Evolutionary conservation across 805 yeast genomes (phyloP), one percentile per base, ranked within the genome.

Genomic region (Ascoidea rubescens): DNA sequence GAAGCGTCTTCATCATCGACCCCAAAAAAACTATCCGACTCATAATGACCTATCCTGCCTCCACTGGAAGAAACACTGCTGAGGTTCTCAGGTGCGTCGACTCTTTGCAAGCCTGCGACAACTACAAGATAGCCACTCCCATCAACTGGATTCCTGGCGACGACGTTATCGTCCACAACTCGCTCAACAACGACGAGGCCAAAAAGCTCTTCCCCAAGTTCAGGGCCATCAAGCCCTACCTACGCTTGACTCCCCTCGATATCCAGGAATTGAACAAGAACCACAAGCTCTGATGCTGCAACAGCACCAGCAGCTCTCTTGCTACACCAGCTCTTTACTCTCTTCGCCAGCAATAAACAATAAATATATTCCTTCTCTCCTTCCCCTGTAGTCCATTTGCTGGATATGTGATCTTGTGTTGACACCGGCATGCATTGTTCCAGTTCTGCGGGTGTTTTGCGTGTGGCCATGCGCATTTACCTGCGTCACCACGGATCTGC

Each of bases 21-120:
- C 86, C 87, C 53, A 64, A 69, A 53, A 80, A 81, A 67, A 79
- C 73, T 58, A 72, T 82, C 54, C 71, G 88, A 65, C 70, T 81
- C 61, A 77, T 72, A 53, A 70, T 83, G 65, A 69, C 86, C 30
- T 83, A 82, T 65, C 89, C 88, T 45, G 84, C 87, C 46, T 78
- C 86, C 8, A 77, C 84, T 45, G 88, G 89, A 56, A 74, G 89
- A 71, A 82, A 82, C 73, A 79, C 88, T 30, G 83, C 87, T 50
- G 89, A 82, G 64, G 79, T 82, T 46, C 71, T 83, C 62, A 71
- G 89, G 66, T 84, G 78, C 48, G 71, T 82, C 58, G 88, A 82
- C 64, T 80, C 87, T 28, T 72, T 83, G 60, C 87, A 82, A 65
- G 71, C 75, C 54, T 75, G 82, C 55, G 88, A 82, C 62, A 68